Base-by-base conservation (phyloP, 371 early-diverging fungal genomes). In the Apophysomyces trapeziformis region DNA sequence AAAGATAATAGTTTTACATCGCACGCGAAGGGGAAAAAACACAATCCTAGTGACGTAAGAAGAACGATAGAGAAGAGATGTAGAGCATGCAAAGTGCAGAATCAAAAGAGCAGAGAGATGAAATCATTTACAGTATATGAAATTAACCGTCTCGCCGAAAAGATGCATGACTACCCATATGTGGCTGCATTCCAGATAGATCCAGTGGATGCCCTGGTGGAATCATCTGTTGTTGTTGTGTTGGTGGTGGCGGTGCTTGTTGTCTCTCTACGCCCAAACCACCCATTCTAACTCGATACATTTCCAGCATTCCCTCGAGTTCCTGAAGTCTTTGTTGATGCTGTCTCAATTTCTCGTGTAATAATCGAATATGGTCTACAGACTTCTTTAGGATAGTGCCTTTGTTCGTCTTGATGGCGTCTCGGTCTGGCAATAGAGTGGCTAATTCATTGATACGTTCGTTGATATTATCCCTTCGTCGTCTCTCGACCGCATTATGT, bases 391-490 rank as follows among this genome's bases (percentile, higher is more conserved):
- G 86, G 41, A 97, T 91, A 35, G 84, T 81, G 5, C 93, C 93
- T 75, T 93, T 93, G 79, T 92, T 92, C 38, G 86, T 86, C 76
- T 92, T 91, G 68, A 76, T 83, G 57, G 80, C 74, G 50, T 77
- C 77, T 47, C 75, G 71, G 66, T 89, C 93, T 44, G 83, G 75
- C 38, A 75, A 57, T 65, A 75, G 76, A 69, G 69, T 77, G 3
- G 74, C 71, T 16, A 77, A 64, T 50, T 77, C 77, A 64, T 61
- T 68, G 47, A 97, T 97, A 71, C 93, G 93, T 73, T 96, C 98
- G 73, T 97, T 97, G 77, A 97, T 97, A 80, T 95, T 93, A 74
- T 97, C 97, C 38, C 98, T 85, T 46, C 98, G 85, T 44, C 98
- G 89, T 60, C 97, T 83, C 71, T 97, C 98, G 13, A 97, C 95